Conservation (phyloP, 1,139 yeast genomes). For the Candida buenavistaensis region DNA sequence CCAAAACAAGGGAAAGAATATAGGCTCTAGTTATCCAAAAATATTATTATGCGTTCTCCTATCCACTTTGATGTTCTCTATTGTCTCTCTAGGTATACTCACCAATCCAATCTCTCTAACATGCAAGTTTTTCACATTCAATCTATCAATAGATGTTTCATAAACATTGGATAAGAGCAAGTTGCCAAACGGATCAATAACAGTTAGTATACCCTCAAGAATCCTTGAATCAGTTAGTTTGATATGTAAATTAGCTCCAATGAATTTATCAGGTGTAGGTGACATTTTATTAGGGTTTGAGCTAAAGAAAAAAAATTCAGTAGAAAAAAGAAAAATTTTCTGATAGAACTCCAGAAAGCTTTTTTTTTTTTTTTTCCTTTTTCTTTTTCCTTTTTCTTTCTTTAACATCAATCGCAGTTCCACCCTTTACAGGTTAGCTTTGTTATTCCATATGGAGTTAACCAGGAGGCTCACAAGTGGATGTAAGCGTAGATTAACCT, state of each 20-base stretch:
- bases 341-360: background rate
- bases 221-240: constrained; percentile 32
- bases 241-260: constrained; percentile 34
- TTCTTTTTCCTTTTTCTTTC: constrained; percentile 14
- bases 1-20: constrained; percentile 2
- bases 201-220: constrained; percentile 42
- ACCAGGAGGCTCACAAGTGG: constrained; percentile 27
- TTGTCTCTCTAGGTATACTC: constrained; percentile 42
- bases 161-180: constrained; percentile 35
- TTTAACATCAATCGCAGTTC: constrained; percentile 49
- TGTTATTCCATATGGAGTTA: constrained; percentile 16
- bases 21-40: constrained; percentile 7
- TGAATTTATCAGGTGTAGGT: constrained; percentile 25
- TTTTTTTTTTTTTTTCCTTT: constrained; percentile 2
- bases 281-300: background rate
- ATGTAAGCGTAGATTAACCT: constrained; percentile 45
- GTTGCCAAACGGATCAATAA: constrained; percentile 49
- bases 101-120: constrained; percentile 44
- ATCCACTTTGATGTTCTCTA: constrained; percentile 27
- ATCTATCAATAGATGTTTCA: constrained; percentile 33
- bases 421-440: constrained; percentile 35
- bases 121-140: constrained; percentile 23
- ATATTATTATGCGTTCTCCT: constrained; percentile 19
- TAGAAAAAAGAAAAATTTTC: constrained; percentile 2
- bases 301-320: constrained; percentile 1